Base-by-base conservation (phyloP, 441 rosid species). In the Populus trichocarpa region DNA sequence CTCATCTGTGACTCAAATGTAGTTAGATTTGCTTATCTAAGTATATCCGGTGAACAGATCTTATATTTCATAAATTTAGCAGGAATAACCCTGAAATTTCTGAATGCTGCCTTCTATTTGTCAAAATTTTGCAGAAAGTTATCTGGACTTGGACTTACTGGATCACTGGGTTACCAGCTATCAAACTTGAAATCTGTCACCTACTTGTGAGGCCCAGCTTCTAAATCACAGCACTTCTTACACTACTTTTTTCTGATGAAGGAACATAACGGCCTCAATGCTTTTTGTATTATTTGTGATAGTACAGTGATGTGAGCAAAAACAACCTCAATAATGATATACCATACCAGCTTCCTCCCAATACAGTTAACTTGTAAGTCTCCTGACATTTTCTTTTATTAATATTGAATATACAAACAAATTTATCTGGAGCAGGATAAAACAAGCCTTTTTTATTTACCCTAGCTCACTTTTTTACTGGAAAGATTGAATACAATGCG, bases 271-370 rank as follows among this genome's bases (percentile, higher is more conserved):
- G 28, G 28, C 73, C 79, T 80, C 69, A 78, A 75, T 70, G 73
- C 70, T 66, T 66, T 69, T 70, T 73, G 71, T 78, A 59, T 78
- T 84, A 63, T 86, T 86, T 85, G 86, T 81, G 83, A 81, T 87
- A 86, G 88, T 82, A 87, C 89, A 93, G 98, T 80, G 97, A 94
- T 78, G 67, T 94, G 88, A 94, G 99, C 89, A 79, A 90, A 81
- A 94, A 96, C 93, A 93, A 94, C 80, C 91, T 96, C 77, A 84
- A 87, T 59, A 90, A 86, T 78, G 87, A 91, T 77, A 86, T 93
- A 83, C 99, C 99, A 3, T 96, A 94, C 76, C 98, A 94, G 84
- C 91, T 96, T 79, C 99, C 99, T 83, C 95, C 97, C 20, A 91
- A 88, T 71, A 81, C 84, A 73, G 77, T 36, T 77, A 77, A 87